These are phyloP conservation scores for Prototheca stagnorum DNA, from an alignment of 163 green algal genomes.

Conservation along the genomic window DNA sequence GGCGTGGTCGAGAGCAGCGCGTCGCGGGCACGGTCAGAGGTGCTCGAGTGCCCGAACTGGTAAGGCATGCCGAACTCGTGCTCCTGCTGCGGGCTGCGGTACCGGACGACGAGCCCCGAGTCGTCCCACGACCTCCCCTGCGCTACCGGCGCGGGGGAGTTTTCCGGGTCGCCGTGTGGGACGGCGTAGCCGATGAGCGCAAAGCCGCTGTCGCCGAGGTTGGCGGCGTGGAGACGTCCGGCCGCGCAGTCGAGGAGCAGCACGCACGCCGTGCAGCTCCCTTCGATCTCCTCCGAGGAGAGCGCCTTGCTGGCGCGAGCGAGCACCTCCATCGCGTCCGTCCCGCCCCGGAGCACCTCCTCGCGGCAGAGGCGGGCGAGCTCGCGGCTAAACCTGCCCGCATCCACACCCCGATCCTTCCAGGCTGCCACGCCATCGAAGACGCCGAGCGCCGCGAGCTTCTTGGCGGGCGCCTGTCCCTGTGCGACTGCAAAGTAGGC, in stretches of 20 bases:
- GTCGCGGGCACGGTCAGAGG: constrained; percentile 41
- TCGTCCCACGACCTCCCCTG: no score
- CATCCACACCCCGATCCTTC: constrained; percentile 65
- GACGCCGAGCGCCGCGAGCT: constrained; percentile 66
- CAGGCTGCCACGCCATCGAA: constrained; percentile 79
- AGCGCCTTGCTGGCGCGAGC: constrained; percentile 21
- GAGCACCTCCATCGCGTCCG: constrained; percentile 34
- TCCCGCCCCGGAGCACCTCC: constrained; percentile 31
- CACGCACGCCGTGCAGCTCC: constrained; percentile 55
- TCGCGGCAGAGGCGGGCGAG: not conserved
- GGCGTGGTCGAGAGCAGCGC: constrained; percentile 53
- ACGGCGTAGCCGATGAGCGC: constrained; percentile 33
- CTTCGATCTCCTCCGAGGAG: constrained; percentile 29
- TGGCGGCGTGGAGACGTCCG: constrained; percentile 52
- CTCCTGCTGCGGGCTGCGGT: constrained; percentile 66
- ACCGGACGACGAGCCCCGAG: no score
- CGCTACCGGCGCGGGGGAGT: not conserved
- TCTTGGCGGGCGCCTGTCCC: constrained; percentile 5
- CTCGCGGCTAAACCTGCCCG: constrained; percentile 41
- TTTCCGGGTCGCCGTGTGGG: no score
- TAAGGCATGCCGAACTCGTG: constrained; percentile 79
- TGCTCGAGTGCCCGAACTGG: constrained; percentile 45
- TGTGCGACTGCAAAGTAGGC: constrained; percentile 72
- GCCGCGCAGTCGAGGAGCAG: constrained; percentile 46
- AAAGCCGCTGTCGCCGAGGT: constrained; percentile 74